A percentile compares a stretch with the other conserved stretches of the same genome.
phyloP scores from a whole-genome alignment of 352 stramenopile species.

The Phytophthora fragariaefolia region DNA sequence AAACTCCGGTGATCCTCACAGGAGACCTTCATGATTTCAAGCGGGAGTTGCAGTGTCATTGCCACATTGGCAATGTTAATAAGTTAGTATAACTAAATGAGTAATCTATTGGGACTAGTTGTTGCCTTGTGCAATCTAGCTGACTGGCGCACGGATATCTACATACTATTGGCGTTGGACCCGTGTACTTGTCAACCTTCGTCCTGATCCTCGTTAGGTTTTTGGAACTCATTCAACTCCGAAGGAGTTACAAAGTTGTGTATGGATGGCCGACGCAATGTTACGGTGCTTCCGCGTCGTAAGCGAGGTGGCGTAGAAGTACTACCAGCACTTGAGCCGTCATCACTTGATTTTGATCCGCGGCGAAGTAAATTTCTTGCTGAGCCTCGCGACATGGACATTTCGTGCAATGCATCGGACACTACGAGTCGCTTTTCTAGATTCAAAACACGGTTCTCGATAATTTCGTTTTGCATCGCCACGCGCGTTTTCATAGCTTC shows the following conservation, averaged over 20 bases:
- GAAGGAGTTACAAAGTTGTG: constrained; percentile 62
- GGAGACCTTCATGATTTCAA: constrained; percentile 69
- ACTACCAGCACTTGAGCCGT: constrained; percentile 16
- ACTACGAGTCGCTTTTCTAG: constrained; percentile 58
- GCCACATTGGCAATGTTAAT: constrained; percentile 18
- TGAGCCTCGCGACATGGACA: constrained; percentile 36
- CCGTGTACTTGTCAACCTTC: constrained; percentile 22
- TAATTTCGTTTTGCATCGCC: constrained; percentile 48
- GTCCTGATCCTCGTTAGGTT: constrained; percentile 22
- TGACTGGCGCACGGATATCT: constrained; percentile 19
- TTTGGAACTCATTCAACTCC: constrained; percentile 72
- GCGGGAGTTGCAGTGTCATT: constrained; percentile 60
- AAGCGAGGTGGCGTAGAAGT: background rate
- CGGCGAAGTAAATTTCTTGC: constrained; percentile 26
- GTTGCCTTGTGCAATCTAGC: constrained; percentile 6
- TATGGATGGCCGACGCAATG: constrained; percentile 50
- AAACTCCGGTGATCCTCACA: constrained; percentile 60
- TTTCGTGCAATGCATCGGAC: constrained; percentile 58
- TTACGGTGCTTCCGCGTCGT: constrained; percentile 14
- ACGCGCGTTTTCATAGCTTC: constrained; percentile 55
- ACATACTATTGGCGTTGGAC: constrained; percentile 13
- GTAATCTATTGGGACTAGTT: constrained; percentile 26
- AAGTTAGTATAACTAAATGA: constrained; percentile 9
- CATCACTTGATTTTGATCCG: constrained; percentile 16
- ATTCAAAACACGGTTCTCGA: constrained; percentile 45